Conservation (phyloP, 306 rosid species). For the Prunus campanulata region DNA sequence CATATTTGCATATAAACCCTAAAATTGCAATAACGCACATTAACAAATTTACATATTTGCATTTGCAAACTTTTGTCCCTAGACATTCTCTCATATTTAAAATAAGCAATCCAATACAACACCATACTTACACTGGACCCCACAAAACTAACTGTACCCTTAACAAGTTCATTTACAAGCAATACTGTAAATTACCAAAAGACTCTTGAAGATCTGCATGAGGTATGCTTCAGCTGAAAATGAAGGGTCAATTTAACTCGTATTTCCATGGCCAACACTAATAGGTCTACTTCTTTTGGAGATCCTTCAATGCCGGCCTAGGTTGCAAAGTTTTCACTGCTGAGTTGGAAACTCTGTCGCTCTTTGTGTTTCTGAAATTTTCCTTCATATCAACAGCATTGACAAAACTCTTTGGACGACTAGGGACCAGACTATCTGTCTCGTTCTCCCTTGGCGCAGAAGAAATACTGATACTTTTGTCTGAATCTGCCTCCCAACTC, state of each 20-base stretch:
- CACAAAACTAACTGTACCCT: not conserved
- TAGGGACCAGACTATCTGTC: not conserved
- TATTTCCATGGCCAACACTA: no score
- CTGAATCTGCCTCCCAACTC: not conserved
- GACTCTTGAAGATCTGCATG: conserved; percentile 9
- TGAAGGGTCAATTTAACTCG: not conserved
- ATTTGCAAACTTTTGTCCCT: not conserved
- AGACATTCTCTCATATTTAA: not conserved
- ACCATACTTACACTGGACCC: not conserved
- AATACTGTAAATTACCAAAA: not conserved
- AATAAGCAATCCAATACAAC: not conserved
- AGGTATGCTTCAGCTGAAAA: conserved; percentile 14
- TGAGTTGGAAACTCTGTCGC: not conserved
- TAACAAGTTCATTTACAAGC: not conserved
- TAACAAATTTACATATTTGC: no score
- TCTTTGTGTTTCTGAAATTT: conserved; percentile 15
- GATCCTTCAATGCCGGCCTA: conserved; percentile 27
- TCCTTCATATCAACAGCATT: conserved; percentile 22
- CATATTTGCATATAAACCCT: no score
- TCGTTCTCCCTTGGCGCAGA: not conserved
- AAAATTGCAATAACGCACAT: no score
- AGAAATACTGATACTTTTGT: not conserved
- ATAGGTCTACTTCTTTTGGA: conserved; percentile 3
- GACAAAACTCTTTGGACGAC: conserved; percentile 6
- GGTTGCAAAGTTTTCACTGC: not conserved